Conservation (phyloP, 192 early-diverging fungal genomes). For the Linnemannia exigua region DNA sequence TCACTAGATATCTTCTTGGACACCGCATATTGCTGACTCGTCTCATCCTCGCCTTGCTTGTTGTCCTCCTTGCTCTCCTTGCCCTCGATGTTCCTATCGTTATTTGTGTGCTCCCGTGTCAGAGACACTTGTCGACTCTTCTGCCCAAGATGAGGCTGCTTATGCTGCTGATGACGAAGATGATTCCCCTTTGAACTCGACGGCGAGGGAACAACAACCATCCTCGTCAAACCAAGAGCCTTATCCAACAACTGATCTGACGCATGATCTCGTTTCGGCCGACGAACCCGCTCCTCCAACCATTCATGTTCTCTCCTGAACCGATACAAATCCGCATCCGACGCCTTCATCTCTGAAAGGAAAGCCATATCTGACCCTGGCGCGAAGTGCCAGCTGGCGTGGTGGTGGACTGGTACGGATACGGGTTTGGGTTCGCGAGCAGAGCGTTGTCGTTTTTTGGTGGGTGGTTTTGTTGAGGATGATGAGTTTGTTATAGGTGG, state of each 20-base stretch:
- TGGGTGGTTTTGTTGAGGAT: neutral
- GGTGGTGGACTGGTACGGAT: neutral
- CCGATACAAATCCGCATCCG: constrained; percentile 37
- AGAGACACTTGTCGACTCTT: too few species aligned
- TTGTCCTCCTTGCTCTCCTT: neutral
- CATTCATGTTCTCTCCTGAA: constrained; percentile 45
- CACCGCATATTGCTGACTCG: neutral
- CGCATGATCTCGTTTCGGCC: constrained; percentile 16
- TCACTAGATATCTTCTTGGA: neutral
- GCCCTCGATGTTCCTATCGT: neutral
- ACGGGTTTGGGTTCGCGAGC: too few species aligned
- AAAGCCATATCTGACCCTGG: constrained; percentile 47
- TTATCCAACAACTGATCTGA: constrained; percentile 34
- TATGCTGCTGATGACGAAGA: neutral
- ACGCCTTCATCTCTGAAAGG: constrained; percentile 48
- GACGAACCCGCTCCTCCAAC: constrained; percentile 38
- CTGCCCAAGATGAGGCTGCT: too few species aligned
- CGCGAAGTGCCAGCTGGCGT: constrained; percentile 27
- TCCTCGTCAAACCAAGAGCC: constrained; percentile 35
- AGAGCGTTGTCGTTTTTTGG: neutral
- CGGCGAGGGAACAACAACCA: neutral
- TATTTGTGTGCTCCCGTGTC: too few species aligned
- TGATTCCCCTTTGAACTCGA: too few species aligned
- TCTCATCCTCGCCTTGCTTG: too few species aligned
- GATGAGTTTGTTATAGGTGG: neutral